phyloP scores from a whole-genome alignment of 768 basidiomycete species.

The Vararia minispora region DNA sequence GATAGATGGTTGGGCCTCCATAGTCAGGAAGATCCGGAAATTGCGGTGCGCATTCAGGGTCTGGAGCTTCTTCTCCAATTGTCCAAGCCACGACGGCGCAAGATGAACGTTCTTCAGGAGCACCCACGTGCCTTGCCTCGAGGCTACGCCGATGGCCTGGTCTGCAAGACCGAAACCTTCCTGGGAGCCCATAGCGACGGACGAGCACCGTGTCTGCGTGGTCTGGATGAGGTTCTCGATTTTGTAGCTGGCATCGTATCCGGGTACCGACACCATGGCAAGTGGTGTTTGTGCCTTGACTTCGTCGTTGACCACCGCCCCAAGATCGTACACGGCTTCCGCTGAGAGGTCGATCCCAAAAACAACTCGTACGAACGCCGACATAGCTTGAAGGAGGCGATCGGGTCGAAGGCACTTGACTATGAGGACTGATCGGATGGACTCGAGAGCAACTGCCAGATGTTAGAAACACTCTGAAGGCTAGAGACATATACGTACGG shows the following conservation, averaged over 20 bases:
- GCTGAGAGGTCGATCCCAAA: slow-evolving; percentile 75
- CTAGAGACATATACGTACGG: slow-evolving; percentile 37
- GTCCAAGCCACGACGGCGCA: slow-evolving; percentile 90
- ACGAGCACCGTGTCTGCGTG: slow-evolving; percentile 64
- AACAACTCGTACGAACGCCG: slow-evolving; percentile 58
- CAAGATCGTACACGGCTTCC: slow-evolving; percentile 67
- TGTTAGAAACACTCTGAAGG: slow-evolving; percentile 11
- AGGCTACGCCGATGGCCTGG: slow-evolving; percentile 88
- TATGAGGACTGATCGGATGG: slow-evolving; percentile 64
- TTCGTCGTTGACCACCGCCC: slow-evolving; percentile 68
- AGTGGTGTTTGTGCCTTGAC: slow-evolving; percentile 74
- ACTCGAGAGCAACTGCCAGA: slow-evolving; percentile 51
- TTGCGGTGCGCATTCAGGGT: slow-evolving; percentile 79
- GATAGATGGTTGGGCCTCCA: slow-evolving; percentile 93
- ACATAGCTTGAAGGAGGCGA: slow-evolving; percentile 75
- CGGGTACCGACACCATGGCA: slow-evolving; percentile 85
- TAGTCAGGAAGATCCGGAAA: slow-evolving; percentile 96
- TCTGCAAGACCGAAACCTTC: slow-evolving; percentile 96
- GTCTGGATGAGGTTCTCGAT: slow-evolving; percentile 82
- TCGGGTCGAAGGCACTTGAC: slow-evolving; percentile 92
- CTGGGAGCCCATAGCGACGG: slow-evolving; percentile 97
- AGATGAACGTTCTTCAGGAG: slow-evolving; percentile 96
- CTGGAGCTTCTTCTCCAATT: slow-evolving; percentile 93
- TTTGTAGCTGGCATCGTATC: slow-evolving; percentile 97
- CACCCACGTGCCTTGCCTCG: slow-evolving; percentile 92